These are phyloP conservation scores for Suillus sp. DNA, from an alignment of 768 basidiomycete species.

Conservation along the genomic window DNA sequence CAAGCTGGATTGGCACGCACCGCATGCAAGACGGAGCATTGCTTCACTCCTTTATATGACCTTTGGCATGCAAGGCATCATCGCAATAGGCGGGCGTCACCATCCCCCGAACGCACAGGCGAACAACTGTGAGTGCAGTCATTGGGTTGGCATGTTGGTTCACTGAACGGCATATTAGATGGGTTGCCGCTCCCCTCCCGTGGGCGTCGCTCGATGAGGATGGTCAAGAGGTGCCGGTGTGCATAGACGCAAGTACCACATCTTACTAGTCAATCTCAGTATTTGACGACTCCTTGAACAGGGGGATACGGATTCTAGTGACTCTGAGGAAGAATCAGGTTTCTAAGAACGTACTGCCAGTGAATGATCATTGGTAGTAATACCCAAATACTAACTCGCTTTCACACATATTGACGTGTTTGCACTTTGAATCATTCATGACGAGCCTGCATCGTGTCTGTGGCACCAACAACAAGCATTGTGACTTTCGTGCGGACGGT, in stretches of 20 bases:
- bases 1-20: conserved; percentile 3
- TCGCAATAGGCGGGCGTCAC: background rate
- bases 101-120: conserved; percentile 2
- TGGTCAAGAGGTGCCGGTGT: background rate
- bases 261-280: background rate
- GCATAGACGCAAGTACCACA: background rate
- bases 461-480: background rate
- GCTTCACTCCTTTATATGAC: conserved; percentile 6
- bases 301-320: background rate
- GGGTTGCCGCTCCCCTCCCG: background rate
- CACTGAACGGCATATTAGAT: background rate
- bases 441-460: background rate
- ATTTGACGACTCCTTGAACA: background rate
- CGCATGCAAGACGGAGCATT: conserved; percentile 1
- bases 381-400: background rate
- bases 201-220: conserved; percentile 5
- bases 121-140: background rate
- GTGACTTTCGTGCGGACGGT: background rate
- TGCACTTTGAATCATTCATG: background rate
- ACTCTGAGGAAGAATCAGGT: background rate
- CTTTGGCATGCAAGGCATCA: background rate
- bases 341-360: background rate
- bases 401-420: background rate
- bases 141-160: background rate
- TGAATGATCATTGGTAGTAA: background rate